Conservation (phyloP, 2,329 filamentous ascomycete species). For the Arthrinium phaeospermum region DNA sequence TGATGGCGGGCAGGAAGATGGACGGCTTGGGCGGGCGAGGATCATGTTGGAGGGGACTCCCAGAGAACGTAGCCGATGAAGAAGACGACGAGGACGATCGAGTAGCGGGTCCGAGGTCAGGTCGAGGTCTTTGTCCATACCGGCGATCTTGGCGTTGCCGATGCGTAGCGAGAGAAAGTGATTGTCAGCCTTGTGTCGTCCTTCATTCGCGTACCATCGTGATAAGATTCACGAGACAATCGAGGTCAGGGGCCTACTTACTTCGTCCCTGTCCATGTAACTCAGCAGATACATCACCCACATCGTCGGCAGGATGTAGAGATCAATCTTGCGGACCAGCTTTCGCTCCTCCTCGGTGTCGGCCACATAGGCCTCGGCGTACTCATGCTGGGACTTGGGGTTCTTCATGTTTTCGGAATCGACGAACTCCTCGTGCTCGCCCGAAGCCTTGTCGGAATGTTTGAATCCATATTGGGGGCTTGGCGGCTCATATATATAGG, state of each 20-base stretch:
- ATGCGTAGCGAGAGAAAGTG: slow-evolving; percentile 38
- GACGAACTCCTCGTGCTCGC: slow-evolving; percentile 26
- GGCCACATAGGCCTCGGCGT: slow-evolving; percentile 33
- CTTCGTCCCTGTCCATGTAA: slow-evolving; percentile 63
- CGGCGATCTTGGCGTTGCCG: slow-evolving; percentile 62
- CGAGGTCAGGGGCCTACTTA: slow-evolving; percentile 21
- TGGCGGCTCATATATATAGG: neutral
- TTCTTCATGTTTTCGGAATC: slow-evolving; percentile 20
- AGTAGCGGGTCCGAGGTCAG: slow-evolving; percentile 67
- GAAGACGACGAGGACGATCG: slow-evolving; percentile 64
- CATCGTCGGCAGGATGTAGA: slow-evolving; percentile 55
- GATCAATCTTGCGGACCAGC: slow-evolving; percentile 46
- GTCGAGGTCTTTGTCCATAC: slow-evolving; percentile 48
- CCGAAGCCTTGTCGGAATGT: slow-evolving; percentile 15
- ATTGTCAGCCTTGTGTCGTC: neutral
- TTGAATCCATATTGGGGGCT: neutral
- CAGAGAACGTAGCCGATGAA: slow-evolving; percentile 73
- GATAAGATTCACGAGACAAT: neutral
- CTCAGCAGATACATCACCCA: slow-evolving; percentile 63
- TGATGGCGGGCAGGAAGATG: slow-evolving; percentile 70
- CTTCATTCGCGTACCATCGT: no score
- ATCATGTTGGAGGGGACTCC: slow-evolving; percentile 70
- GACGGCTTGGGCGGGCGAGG: slow-evolving; percentile 67
- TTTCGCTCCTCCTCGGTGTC: slow-evolving; percentile 40
- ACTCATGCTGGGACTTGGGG: neutral